phyloP scores from a whole-genome alignment of 148 eudicot species.

The Arbutus unedo region DNA sequence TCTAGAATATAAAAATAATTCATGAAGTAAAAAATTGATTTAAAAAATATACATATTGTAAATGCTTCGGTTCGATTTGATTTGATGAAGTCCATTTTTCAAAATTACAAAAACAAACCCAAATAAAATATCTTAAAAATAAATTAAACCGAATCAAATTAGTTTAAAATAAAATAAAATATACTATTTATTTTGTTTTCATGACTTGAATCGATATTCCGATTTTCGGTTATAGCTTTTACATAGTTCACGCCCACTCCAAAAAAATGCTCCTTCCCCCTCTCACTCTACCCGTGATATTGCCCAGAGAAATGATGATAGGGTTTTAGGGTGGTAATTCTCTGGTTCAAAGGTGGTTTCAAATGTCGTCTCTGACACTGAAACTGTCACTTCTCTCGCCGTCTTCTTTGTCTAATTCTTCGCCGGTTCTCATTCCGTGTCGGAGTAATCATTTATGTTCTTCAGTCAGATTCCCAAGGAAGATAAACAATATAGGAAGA shows the following conservation, averaged over 20 bases:
- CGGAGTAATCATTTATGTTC: constrained; percentile 12
- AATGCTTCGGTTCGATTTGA: too few relatives aligned
- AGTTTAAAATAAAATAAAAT: too few relatives aligned
- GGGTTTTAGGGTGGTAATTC: constrained; percentile 12
- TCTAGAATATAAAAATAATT: too few relatives aligned
- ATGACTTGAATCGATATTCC: too few relatives aligned
- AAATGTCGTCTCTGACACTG: constrained; percentile 27
- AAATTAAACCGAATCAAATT: too few relatives aligned
- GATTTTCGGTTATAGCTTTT: too few relatives aligned
- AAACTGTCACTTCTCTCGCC: constrained; percentile 10
- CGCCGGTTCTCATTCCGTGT: not conserved
- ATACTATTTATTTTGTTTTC: too few relatives aligned
- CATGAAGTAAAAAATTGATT: too few relatives aligned
- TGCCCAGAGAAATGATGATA: constrained; percentile 13
- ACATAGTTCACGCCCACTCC: not conserved
- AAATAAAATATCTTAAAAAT: too few relatives aligned
- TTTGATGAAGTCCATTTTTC: too few relatives aligned
- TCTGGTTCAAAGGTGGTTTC: not conserved
- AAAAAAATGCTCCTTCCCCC: not conserved
- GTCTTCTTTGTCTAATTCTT: constrained; percentile 7
- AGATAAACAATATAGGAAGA: constrained; percentile 8
- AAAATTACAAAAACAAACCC: too few relatives aligned
- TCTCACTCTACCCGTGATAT: not conserved
- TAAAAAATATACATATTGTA: too few relatives aligned
- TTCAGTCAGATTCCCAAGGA: constrained; percentile 15